phyloP scores from a whole-genome alignment of 2,329 filamentous ascomycete genomes.

The Diaporthe sp. region DNA sequence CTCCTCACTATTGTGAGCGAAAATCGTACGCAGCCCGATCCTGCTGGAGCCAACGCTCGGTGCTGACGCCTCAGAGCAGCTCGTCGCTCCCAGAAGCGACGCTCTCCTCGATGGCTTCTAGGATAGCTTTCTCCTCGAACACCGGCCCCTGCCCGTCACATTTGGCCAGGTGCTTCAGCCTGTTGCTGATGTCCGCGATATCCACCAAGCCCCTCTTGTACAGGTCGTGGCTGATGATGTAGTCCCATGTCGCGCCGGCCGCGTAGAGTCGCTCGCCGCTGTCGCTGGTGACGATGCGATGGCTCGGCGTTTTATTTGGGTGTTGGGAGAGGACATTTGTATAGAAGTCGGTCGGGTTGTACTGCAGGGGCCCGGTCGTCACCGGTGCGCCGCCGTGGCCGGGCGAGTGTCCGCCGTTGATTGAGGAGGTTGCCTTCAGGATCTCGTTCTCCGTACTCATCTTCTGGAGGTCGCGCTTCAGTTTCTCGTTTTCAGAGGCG shows the following conservation, averaged over 20 bases:
- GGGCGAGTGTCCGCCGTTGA: conserved; percentile 53
- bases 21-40: not conserved
- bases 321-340: conserved; percentile 72
- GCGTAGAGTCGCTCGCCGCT: conserved; percentile 78
- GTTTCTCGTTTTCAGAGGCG: conserved; percentile 85
- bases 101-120: conserved; percentile 82
- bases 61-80: conserved; percentile 59
- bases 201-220: conserved; percentile 85
- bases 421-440: conserved; percentile 79
- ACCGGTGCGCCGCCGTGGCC: conserved; percentile 59
- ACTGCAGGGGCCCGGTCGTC: conserved; percentile 77
- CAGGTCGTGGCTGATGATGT: conserved; percentile 84
- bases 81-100: conserved; percentile 84
- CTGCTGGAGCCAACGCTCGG: not conserved
- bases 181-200: conserved; percentile 83
- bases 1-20: not conserved
- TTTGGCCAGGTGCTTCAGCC: conserved; percentile 78
- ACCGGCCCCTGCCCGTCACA: conserved; percentile 92
- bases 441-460: conserved; percentile 94
- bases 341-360: conserved; percentile 80
- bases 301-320: conserved; percentile 72
- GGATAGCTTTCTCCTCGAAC: conserved; percentile 82
- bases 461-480: conserved; percentile 87
- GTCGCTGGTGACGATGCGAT: conserved; percentile 77
- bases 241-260: conserved; percentile 87